phyloP scores from a whole-genome alignment of 2,329 filamentous ascomycete species.

The Arthrinium phaeospermum region DNA sequence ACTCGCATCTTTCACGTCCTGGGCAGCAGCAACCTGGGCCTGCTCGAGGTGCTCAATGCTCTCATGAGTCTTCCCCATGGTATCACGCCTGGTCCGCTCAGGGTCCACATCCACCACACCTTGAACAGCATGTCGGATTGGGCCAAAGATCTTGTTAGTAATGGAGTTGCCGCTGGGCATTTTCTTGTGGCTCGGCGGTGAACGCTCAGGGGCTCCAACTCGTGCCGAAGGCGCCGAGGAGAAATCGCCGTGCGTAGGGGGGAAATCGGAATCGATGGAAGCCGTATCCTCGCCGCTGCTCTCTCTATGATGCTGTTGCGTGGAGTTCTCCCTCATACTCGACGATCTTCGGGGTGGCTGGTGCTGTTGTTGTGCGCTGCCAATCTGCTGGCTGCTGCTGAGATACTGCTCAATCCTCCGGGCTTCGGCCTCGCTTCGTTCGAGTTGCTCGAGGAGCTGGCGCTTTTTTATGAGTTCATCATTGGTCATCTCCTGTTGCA shows the following conservation, averaged over 20 bases:
- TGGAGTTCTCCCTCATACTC: conserved; percentile 57
- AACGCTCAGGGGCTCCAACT: conserved; percentile 69
- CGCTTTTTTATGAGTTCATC: conserved; percentile 92
- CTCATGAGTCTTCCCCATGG: conserved; percentile 94
- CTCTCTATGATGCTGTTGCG: conserved; percentile 58
- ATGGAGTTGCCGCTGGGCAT: conserved; percentile 87
- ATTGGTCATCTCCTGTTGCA: conserved; percentile 96
- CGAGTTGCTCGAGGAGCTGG: conserved; percentile 81
- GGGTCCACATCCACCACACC: conserved; percentile 96
- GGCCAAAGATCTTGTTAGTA: conserved; percentile 91
- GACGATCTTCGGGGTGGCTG: conserved; percentile 71
- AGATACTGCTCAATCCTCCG: conserved; percentile 94
- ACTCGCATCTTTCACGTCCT: conserved; percentile 93
- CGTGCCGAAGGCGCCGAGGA: conserved; percentile 73
- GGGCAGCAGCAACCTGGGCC: conserved; percentile 84
- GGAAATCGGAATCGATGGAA: conserved; percentile 95
- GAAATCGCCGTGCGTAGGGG: conserved; percentile 80
- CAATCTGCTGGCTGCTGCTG: conserved; percentile 69
- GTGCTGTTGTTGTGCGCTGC: conserved; percentile 38
- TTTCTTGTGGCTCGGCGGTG: conserved; percentile 71
- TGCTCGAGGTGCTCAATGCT: conserved; percentile 86
- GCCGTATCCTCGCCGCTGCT: conserved; percentile 76
- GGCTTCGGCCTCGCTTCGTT: conserved; percentile 90
- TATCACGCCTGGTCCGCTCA: conserved; percentile 87
- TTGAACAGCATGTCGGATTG: conserved; percentile 92